Evolutionary conservation across 495 filamentous ascomycete genomes (phyloP), one percentile per base, ranked within the genome.

Genomic region (Aspergillus sclerotiicarbonarius): DNA sequence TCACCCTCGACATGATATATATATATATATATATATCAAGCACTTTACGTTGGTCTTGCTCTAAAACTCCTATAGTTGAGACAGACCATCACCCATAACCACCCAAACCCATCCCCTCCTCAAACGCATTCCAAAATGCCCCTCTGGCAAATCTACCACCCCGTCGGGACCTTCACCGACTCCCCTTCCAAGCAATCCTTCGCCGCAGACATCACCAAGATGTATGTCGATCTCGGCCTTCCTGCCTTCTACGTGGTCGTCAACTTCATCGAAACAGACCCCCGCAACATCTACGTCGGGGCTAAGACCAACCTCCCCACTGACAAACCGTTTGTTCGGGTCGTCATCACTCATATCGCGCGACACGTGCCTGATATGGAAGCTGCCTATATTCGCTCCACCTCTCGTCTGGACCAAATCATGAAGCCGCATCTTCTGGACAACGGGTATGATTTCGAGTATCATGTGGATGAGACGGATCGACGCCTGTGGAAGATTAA

Each of bases 101-200:
- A 48, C 16, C 19, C 16, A 18, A 48, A 3, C 45, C 6, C n/a
- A n/a, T n/a, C n/a, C n/a, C n/a, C n/a, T n/a, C n/a, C n/a, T n/a
- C n/a, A n/a, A n/a, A n/a, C n/a, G n/a, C n/a, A 46, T 20, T 41
- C 21, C 61, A 63, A 30, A 16, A 71, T 69, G 66, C 66, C 68
- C n/a, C 64, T 67, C 48, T 71, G 66, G 68, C 66, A 65, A 47
- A 71, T 71, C 39, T 65, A 65, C 52, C 65, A 66, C 43, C 64
- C 60, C 2, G 15, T 46, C 8, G 55, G 53, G 33, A 63, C 58
- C 31, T 64, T 64, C 53, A 37, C 46, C 20, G 1, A 25, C 25
- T 25, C 37, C 1, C 51, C 52, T 0, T 45, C 57, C 10, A 71
- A 71, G 43, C 21, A 55, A 15, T 15, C 54, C 25, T 58, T 71